Percentiles rank a stretch among this genome's conserved stretches.
These are phyloP conservation scores for Limonium bicolor DNA, from an alignment of 148 eudicot genomes.

Conservation along the genomic window DNA sequence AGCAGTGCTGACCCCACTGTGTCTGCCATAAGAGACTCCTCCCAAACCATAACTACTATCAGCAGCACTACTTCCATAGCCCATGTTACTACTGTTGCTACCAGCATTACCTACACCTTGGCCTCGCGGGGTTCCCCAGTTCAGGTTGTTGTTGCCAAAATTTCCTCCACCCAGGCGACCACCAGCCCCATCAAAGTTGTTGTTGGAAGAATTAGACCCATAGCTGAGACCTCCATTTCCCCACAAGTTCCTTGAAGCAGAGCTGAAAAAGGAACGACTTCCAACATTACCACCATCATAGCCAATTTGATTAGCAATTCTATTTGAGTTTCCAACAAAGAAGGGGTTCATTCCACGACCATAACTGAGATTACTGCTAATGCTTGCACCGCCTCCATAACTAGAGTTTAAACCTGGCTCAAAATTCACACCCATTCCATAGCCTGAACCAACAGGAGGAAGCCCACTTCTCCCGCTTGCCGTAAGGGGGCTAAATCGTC, in stretches of 20 bases:
- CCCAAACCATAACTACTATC: constrained; percentile 29
- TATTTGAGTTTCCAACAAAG: constrained; percentile 18
- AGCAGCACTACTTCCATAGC: constrained; percentile 25
- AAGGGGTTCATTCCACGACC: constrained; percentile 20
- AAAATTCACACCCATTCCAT: constrained; percentile 31
- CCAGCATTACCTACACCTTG: constrained; percentile 28
- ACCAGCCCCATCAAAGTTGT: constrained; percentile 20
- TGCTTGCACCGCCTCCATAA: constrained; percentile 19
- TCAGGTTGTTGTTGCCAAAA: constrained; percentile 21
- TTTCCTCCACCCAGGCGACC: constrained; percentile 18
- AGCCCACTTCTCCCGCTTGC: constrained; percentile 40
- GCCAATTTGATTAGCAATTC: constrained; percentile 17
- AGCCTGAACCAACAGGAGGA: constrained; percentile 26
- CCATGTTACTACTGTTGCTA: constrained; percentile 28
- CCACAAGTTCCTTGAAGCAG: constrained; percentile 24
- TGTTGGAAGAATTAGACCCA: constrained; percentile 19
- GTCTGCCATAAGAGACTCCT: constrained; percentile 32
- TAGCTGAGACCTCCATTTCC: constrained; percentile 27
- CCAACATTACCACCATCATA: constrained; percentile 34
- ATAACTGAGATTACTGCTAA: constrained; percentile 15
- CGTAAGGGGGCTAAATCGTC: constrained; percentile 25
- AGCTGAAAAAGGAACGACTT: constrained; percentile 28
- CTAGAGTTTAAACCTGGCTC: constrained; percentile 28
- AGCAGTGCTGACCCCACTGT: constrained; percentile 18
- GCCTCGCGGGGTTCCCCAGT: constrained; percentile 35